phyloP scores from a whole-genome alignment of 257 asterid species.

The Orobanche coerulescens region DNA sequence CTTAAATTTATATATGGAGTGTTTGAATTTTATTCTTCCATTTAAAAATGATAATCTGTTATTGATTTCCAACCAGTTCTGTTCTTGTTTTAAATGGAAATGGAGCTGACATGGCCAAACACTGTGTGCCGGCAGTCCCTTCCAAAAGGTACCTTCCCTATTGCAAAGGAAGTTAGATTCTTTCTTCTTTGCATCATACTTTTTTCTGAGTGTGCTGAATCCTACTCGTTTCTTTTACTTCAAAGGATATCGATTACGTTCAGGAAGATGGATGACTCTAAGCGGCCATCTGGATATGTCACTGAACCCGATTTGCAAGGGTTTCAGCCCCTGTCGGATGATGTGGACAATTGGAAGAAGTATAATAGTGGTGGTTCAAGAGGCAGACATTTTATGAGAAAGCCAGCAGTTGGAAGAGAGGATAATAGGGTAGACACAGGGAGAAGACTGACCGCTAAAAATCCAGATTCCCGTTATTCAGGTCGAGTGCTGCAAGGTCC shows the following conservation, averaged over 20 bases:
- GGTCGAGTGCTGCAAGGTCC: conserved; percentile 38
- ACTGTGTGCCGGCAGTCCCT: conserved; percentile 76
- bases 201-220: background rate
- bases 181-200: background rate
- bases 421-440: conserved; percentile 33
- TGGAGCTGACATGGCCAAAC: conserved; percentile 88
- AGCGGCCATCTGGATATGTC: conserved; percentile 51
- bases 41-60: background rate
- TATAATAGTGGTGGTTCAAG: conserved; percentile 28
- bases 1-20: background rate
- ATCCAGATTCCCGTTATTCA: conserved; percentile 31
- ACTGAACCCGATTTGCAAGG: conserved; percentile 76
- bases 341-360: conserved; percentile 24
- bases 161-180: background rate
- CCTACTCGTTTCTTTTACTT: background rate
- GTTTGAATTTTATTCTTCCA: background rate
- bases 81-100: conserved; percentile 70
- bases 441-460: conserved; percentile 24
- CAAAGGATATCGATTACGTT: conserved; percentile 87
- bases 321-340: conserved; percentile 55
- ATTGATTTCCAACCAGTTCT: conserved; percentile 39
- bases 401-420: conserved; percentile 30
- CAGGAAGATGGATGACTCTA: conserved; percentile 74
- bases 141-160: conserved; percentile 43
- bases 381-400: conserved; percentile 25